These are phyloP conservation scores for Epicoccum nigrum DNA, from an alignment of 2,329 filamentous ascomycete species.

Conservation along the genomic window DNA sequence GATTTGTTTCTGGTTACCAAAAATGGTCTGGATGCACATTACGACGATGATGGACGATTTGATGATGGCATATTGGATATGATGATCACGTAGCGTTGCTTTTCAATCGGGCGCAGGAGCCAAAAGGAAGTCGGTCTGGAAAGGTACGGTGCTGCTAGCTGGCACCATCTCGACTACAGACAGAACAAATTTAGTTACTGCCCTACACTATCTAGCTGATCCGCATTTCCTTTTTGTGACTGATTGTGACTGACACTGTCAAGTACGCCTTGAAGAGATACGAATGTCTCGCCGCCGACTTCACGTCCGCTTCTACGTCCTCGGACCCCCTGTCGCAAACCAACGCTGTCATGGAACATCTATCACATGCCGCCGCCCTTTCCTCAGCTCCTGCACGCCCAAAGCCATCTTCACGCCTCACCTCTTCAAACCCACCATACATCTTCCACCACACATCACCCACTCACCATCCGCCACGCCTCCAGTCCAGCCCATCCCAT, in stretches of 20 bases:
- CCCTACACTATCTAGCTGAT: background rate
- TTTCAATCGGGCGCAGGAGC: background rate
- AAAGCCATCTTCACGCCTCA: too few relatives aligned
- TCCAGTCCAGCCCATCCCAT: too few relatives aligned
- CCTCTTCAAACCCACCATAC: too few relatives aligned
- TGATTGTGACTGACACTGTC: too few relatives aligned
- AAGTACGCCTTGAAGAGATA: too few relatives aligned
- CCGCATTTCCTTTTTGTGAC: background rate
- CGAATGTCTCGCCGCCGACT: too few relatives aligned
- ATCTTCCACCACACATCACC: too few relatives aligned
- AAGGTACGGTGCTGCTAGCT: slow-evolving; percentile 12
- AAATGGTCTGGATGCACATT: slow-evolving; percentile 2
- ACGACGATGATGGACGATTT: slow-evolving; percentile 11
- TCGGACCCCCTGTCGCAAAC: too few relatives aligned
- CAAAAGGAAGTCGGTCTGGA: slow-evolving; percentile 10
- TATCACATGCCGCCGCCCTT: background rate
- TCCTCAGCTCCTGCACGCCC: too few relatives aligned
- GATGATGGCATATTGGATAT: slow-evolving; percentile 14
- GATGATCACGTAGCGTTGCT: slow-evolving; percentile 15
- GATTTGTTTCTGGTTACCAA: slow-evolving; percentile 11
- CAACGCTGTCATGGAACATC: background rate
- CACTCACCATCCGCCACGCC: too few relatives aligned
- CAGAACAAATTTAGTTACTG: slow-evolving; percentile 10
- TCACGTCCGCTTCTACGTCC: too few relatives aligned
- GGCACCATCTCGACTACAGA: slow-evolving; percentile 14